Base-by-base conservation (phyloP, 352 stramenopile genomes). In the Peronospora belbahrii region DNA sequence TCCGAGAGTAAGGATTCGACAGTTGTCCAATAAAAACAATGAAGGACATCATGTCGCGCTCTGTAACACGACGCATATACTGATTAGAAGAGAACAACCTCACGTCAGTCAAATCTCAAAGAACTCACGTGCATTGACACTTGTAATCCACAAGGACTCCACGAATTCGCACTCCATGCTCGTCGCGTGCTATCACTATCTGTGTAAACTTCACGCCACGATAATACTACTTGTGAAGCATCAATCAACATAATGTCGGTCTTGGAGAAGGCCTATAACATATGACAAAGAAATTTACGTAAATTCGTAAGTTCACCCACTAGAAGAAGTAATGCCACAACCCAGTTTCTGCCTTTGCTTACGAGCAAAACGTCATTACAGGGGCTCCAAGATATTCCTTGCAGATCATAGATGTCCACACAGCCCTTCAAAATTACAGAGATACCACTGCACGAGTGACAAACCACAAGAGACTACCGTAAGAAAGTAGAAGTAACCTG, bases 121-220 rank as follows among this genome's bases (percentile, higher is more conserved):
- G 7, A 28, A 28, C 6, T 13, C 2, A 52, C 67, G 22, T 36
- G 80, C 71, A 69, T 32, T 13, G 67, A 73, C 6, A 75, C 44
- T 23, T 59, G 54, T 25, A 71, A 33, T 8, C 71, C 71, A 24
- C 56, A 71, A 14, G 65, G 60, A 40, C 63, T 80, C 71, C 71
- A 83, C 6, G 53, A 64, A 19, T 52, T 69, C 2, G 54, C 38
- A 13, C 56, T 60, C 51, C 58, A 69, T 5, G 48, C 20, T 17
- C 54, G 38, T 6, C 15, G 28, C 19, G 40, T 48, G 8, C 22
- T 41, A 18, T 23, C 40, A 18, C 6, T 42, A 19, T 40, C 25
- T n/a, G 35, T 41, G 24, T 54, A 30, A 30, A 76, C 39, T 25
- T 31, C 13, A 9, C 54, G 62, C 28, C 11, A 44, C 14, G 43